Base-by-base conservation (phyloP, 2,329 filamentous ascomycete species). In the Hortaea werneckii region DNA sequence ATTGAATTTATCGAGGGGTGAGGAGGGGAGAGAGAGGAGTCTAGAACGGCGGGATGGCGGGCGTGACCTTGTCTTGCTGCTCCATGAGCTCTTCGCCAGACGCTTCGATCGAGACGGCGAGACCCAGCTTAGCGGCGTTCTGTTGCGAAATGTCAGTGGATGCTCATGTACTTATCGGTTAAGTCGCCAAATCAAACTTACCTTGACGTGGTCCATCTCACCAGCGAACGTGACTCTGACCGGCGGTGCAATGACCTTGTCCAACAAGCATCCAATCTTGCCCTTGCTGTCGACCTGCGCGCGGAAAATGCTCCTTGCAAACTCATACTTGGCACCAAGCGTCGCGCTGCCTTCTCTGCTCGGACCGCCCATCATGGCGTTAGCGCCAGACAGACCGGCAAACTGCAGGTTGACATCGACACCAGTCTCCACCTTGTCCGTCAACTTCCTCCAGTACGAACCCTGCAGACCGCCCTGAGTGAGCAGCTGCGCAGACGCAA, bases 281-380 rank as follows among this genome's bases (percentile, higher is more conserved):
- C 92, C 92, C 65, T 87, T 82, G 61, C 88, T 94, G 71, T 98
- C 92, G 58, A 96, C 78, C 72, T 98, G 92, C 39, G 90, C 92
- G 55, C 90, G 82, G 81, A 95, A 95, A 42, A 87, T 92, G 45
- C 87, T 92, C 72, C 88, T 86, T 63, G 87, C 80, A 80, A 98
- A 98, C 67, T 95, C 90, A 71, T 98, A 98, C 72, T 98, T 98
- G 65, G 88, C 87, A 61, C 90, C 92, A 59, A 96, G 78, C 45
- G 89, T 87, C 44, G 94, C 89, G 50, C 87, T 78, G 46, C 92
- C 92, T 67, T 98, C 89, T 68, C 88, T 90, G 66, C 82, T 79
- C 44, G 82, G 66, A 40, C 80, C 80, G 49, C 76, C 80, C 60
- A 87, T 87, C 80, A 92, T 88, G 45, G 78, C 75, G 28, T 57